A percentile compares a stretch with the other conserved stretches of the same genome.
Conservation (phyloP, 331 rosid species). For the Phaseolus coccineus region DNA sequence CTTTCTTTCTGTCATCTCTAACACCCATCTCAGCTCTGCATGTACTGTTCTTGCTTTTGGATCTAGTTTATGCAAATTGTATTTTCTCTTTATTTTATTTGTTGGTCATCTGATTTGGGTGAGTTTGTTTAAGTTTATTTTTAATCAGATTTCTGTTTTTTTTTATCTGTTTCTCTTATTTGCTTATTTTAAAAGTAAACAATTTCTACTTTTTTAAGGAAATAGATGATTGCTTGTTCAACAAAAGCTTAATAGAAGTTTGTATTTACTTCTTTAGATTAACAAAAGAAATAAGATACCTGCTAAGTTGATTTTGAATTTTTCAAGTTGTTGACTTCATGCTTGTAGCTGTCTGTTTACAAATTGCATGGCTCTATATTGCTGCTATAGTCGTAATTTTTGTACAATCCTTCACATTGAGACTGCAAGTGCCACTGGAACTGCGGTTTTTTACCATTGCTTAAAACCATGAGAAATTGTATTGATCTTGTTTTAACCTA, state of each 20-base stretch:
- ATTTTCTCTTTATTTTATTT: background rate
- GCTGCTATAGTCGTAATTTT: too few relatives aligned
- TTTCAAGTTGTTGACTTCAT: slow-evolving; percentile 12
- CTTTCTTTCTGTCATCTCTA: background rate
- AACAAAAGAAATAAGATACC: background rate
- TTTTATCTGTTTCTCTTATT: too few relatives aligned
- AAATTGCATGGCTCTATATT: background rate
- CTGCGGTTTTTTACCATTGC: too few relatives aligned
- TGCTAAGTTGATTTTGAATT: background rate
- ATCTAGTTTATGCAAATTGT: slow-evolving; percentile 2
- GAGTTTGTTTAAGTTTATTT: too few relatives aligned
- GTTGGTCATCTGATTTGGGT: too few relatives aligned
- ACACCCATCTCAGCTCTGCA: background rate
- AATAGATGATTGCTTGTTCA: too few relatives aligned
- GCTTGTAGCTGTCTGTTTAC: background rate
- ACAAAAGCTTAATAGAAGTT: too few relatives aligned
- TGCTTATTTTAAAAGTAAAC: too few relatives aligned
- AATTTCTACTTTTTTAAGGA: too few relatives aligned
- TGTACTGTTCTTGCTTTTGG: background rate
- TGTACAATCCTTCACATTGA: too few relatives aligned
- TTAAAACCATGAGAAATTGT: background rate
- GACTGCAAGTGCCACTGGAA: too few relatives aligned
- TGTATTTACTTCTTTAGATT: background rate
- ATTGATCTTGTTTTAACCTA: slow-evolving; percentile 24
- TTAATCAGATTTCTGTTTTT: too few relatives aligned